Evolutionary conservation across 148 eudicot genomes (phyloP).

Genomic region (Pouteria glomerata): DNA sequence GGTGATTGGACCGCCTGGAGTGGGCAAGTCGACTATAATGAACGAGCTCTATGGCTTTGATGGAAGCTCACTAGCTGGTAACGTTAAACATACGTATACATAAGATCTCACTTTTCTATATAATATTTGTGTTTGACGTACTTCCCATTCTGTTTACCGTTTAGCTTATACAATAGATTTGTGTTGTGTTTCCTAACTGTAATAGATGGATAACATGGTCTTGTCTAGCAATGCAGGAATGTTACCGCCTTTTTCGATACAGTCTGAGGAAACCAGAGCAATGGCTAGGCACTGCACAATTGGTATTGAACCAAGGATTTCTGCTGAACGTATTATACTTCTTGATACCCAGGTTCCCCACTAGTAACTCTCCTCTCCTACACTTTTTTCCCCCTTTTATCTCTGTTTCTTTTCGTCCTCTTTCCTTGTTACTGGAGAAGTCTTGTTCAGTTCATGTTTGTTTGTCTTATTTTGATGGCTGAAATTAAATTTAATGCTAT

Average conservation of each 20-base stretch:
- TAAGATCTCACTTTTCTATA: background rate
- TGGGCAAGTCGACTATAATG: slow-evolving; percentile 82
- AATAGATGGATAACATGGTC: background rate
- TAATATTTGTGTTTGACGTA: background rate
- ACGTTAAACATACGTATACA: background rate
- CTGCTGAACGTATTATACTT: slow-evolving; percentile 77
- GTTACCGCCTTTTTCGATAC: slow-evolving; percentile 76
- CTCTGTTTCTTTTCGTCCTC: too few species aligned
- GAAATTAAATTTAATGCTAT: background rate
- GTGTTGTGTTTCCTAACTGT: background rate
- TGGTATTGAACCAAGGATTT: slow-evolving; percentile 85
- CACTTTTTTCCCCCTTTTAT: too few species aligned
- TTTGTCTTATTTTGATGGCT: background rate
- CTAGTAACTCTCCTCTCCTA: background rate
- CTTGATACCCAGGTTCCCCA: slow-evolving; percentile 83
- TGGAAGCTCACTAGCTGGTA: slow-evolving; percentile 76
- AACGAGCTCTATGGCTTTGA: slow-evolving; percentile 88
- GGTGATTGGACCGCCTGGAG: slow-evolving; percentile 82
- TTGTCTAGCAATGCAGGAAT: slow-evolving; percentile 45
- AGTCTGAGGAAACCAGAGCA: slow-evolving; percentile 70
- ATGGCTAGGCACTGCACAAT: slow-evolving; percentile 75
- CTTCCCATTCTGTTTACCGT: too few species aligned
- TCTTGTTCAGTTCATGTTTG: background rate
- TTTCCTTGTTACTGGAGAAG: background rate
- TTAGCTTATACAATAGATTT: too few species aligned